phyloP scores from a whole-genome alignment of 495 filamentous ascomycete species.

The Penicillium ucsense region DNA sequence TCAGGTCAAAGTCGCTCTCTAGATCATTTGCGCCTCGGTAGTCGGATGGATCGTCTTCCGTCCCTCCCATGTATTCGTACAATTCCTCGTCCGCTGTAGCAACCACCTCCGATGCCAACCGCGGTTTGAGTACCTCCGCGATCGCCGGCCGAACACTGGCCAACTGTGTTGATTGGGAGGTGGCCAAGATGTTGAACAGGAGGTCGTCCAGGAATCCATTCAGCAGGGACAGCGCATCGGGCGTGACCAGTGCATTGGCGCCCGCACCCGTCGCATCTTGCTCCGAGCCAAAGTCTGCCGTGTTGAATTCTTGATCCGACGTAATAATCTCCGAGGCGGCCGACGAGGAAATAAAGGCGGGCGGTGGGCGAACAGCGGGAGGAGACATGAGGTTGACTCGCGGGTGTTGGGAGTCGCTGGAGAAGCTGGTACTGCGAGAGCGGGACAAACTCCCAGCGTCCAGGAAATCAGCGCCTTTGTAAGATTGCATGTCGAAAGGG shows the following conservation, averaged over 20 bases:
- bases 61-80: slow-evolving; percentile 72
- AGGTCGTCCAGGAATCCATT: slow-evolving; percentile 94
- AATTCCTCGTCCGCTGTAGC: slow-evolving; percentile 85
- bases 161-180: slow-evolving; percentile 74
- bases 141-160: slow-evolving; percentile 71
- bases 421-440: slow-evolving; percentile 36
- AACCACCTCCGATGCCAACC: slow-evolving; percentile 80
- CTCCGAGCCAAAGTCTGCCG: slow-evolving; percentile 54
- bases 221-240: slow-evolving; percentile 64
- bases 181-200: slow-evolving; percentile 74
- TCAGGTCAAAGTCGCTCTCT: slow-evolving; percentile 65
- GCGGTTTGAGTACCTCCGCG: slow-evolving; percentile 75
- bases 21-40: slow-evolving; percentile 43
- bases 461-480: slow-evolving; percentile 27
- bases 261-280: slow-evolving; percentile 49
- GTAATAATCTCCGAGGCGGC: slow-evolving; percentile 89
- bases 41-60: slow-evolving; percentile 58
- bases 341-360: slow-evolving; percentile 80
- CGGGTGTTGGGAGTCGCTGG: slow-evolving; percentile 34
- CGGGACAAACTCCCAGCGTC: slow-evolving; percentile 26
- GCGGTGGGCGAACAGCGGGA: slow-evolving; percentile 66
- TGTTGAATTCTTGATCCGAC: slow-evolving; percentile 69
- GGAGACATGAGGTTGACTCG: slow-evolving; percentile 43
- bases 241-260: slow-evolving; percentile 58
- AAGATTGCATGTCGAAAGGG: slow-evolving; percentile 18